These are phyloP conservation scores for Silybum marianum DNA, from an alignment of 129 eudicot species.

Conservation along the genomic window DNA sequence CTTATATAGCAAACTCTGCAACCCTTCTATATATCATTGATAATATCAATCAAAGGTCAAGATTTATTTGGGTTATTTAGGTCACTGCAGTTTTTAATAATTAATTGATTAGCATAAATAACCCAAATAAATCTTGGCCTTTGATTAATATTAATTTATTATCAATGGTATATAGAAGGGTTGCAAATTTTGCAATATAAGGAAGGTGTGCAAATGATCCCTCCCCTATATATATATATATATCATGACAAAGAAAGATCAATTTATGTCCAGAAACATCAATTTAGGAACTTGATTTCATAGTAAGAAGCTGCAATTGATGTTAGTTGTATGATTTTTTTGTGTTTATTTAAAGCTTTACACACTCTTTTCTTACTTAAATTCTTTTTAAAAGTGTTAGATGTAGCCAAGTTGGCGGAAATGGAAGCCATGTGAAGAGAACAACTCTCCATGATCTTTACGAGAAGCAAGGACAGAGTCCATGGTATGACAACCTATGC, in stretches of 20 bases:
- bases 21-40: no score
- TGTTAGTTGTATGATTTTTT: not conserved
- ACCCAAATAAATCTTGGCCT: no score
- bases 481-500: constrained; percentile 97
- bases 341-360: not conserved
- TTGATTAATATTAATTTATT: no score
- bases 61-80: no score
- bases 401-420: constrained; percentile 68
- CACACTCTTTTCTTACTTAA: constrained; percentile 14
- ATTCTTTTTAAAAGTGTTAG: constrained; percentile 45
- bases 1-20: no score
- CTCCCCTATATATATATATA: not conserved
- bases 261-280: not conserved
- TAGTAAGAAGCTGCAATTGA: not conserved
- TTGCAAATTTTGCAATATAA: no score
- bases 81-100: no score
- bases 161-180: no score
- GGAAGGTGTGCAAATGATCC: no score
- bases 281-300: not conserved
- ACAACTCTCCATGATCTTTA: constrained; percentile 93
- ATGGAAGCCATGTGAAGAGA: constrained; percentile 70
- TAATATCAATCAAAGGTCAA: no score
- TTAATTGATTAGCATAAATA: no score
- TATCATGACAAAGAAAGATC: not conserved
- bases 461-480: constrained; percentile 96